These are phyloP conservation scores for Schizosaccharomyces octosporus DNA, from an alignment of 805 yeast genomes.

Conservation along the genomic window DNA sequence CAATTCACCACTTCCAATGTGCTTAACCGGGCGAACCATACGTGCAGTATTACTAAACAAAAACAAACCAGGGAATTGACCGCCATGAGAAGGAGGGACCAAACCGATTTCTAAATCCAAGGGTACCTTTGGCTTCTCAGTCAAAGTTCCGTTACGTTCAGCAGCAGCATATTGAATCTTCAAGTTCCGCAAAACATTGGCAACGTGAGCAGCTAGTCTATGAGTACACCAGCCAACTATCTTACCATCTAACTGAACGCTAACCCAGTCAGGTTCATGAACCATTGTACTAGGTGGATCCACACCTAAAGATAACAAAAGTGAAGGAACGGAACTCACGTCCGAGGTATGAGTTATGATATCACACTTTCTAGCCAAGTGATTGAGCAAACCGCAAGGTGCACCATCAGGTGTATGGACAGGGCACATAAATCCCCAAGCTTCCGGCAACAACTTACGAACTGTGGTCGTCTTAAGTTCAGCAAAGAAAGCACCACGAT, in stretches of 20 bases:
- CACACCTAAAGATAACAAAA: slow-evolving; percentile 52
- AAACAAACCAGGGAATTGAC: slow-evolving; percentile 91
- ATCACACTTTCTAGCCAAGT: slow-evolving; percentile 82
- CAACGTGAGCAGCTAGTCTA: slow-evolving; percentile 59
- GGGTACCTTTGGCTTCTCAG: slow-evolving; percentile 36
- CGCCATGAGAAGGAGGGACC: slow-evolving; percentile 85
- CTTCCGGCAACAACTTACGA: slow-evolving; percentile 83
- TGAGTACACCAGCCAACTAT: slow-evolving; percentile 89
- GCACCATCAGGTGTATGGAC: slow-evolving; percentile 99
- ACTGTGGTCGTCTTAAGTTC: slow-evolving; percentile 93
- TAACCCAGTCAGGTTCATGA: slow-evolving; percentile 69
- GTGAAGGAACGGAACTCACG: slow-evolving; percentile 42
- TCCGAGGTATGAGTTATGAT: slow-evolving; percentile 59
- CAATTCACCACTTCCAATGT: slow-evolving; percentile 56
- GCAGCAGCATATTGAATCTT: slow-evolving; percentile 44
- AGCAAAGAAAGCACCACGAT: slow-evolving; percentile 97
- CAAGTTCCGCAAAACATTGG: slow-evolving; percentile 79
- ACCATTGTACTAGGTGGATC: slow-evolving; percentile 54
- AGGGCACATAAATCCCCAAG: slow-evolving; percentile 98
- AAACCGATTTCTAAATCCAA: slow-evolving; percentile 74
- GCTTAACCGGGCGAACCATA: slow-evolving; percentile 87
- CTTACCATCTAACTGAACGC: slow-evolving; percentile 82
- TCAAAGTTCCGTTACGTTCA: neutral
- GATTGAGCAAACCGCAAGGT: slow-evolving; percentile 93
- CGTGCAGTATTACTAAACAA: slow-evolving; percentile 79